These are phyloP conservation scores for Colletotrichum tropicicola DNA, from an alignment of 2,329 filamentous ascomycete species.

Conservation along the genomic window DNA sequence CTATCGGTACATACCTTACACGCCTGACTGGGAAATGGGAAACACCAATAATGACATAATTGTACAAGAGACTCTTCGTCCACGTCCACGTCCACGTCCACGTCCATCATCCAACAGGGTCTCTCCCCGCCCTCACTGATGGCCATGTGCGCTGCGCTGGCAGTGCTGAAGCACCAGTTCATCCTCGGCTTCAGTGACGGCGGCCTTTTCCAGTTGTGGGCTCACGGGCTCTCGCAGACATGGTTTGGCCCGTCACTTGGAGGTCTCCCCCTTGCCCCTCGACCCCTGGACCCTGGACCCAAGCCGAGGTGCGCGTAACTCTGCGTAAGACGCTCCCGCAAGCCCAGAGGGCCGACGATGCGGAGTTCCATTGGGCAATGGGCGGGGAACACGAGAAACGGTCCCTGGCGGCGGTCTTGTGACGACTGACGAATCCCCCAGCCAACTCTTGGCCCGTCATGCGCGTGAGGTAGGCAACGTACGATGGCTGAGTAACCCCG, in stretches of 20 bases:
- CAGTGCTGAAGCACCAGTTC: background rate
- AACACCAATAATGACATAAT: slow-evolving; percentile 15
- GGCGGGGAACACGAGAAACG: slow-evolving; percentile 4
- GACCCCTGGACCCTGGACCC: slow-evolving; percentile 20
- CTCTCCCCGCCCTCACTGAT: slow-evolving; percentile 1
- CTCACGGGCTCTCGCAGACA: background rate
- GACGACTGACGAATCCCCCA: slow-evolving; percentile 7
- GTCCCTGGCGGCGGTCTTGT: background rate
- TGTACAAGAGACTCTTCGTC: no score
- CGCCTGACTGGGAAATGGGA: slow-evolving; percentile 5
- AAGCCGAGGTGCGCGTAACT: background rate
- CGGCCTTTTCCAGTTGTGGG: no score
- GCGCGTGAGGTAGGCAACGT: background rate
- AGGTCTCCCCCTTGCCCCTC: background rate
- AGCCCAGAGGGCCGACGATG: background rate
- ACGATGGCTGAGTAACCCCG: slow-evolving; percentile 7
- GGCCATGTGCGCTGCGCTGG: slow-evolving; percentile 7
- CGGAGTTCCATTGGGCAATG: slow-evolving; percentile 16
- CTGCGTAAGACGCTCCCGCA: background rate
- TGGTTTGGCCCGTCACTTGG: background rate
- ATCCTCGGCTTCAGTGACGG: no score
- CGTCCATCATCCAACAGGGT: no score
- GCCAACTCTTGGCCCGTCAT: slow-evolving; percentile 15
- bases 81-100: no score
- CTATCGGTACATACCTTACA: no score